Evolutionary conservation across 2,329 filamentous ascomycete genomes (phyloP).

Genomic region (Teratosphaeria zuluensis): DNA sequence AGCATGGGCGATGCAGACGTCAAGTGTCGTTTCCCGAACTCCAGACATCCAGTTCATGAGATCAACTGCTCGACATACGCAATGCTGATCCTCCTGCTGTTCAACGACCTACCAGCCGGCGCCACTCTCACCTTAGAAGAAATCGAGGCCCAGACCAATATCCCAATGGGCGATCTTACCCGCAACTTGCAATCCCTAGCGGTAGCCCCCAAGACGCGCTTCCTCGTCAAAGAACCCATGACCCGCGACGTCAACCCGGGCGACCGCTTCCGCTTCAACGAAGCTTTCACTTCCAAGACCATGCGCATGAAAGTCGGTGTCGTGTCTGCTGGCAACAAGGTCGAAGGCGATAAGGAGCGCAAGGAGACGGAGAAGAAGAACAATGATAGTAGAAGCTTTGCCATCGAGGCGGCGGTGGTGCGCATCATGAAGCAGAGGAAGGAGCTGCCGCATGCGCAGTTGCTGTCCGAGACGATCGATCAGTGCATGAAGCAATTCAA

Average conservation of each 20-base stretch:
- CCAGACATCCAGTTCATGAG: constrained; percentile 72
- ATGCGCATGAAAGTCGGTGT: constrained; percentile 85
- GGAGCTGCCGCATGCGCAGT: constrained; percentile 56
- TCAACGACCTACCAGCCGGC: constrained; percentile 59
- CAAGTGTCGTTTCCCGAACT: constrained; percentile 64
- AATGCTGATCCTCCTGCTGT: constrained; percentile 81
- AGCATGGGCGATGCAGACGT: constrained; percentile 79
- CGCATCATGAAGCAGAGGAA: constrained; percentile 84
- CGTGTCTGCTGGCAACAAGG: constrained; percentile 69
- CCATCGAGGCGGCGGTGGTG: constrained; percentile 68
- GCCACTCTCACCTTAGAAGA: constrained; percentile 56
- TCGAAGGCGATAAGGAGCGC: constrained; percentile 61
- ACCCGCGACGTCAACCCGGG: constrained; percentile 66
- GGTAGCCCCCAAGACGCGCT: constrained; percentile 70
- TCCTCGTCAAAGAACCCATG: constrained; percentile 71
- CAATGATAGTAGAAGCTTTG: constrained; percentile 58
- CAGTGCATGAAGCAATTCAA: constrained; percentile 62
- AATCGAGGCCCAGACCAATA: constrained; percentile 73
- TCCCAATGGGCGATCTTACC: constrained; percentile 62
- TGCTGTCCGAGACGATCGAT: constrained; percentile 62
- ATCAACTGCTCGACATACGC: constrained; percentile 86
- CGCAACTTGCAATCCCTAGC: constrained; percentile 73
- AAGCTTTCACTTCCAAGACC: constrained; percentile 69
- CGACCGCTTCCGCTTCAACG: constrained; percentile 76
- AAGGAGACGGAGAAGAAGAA: constrained; percentile 68